These are phyloP conservation scores for Otatea glauca DNA, from an alignment of 176 grass and related monocot genomes.

Conservation along the genomic window DNA sequence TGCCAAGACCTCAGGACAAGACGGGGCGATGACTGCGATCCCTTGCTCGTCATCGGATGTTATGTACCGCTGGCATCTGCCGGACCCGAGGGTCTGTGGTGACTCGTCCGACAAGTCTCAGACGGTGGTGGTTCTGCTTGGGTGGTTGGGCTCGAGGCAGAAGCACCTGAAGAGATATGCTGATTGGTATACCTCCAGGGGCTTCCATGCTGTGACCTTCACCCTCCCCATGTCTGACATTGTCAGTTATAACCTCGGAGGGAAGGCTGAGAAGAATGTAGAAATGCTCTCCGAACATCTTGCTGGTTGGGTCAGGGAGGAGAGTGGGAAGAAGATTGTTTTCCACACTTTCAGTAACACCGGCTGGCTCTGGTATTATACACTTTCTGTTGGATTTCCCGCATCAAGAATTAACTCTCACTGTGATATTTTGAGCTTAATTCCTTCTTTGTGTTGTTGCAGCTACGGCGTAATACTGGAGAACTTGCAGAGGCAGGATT, in stretches of 20 bases:
- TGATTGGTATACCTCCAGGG: constrained; percentile 85
- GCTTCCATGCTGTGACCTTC: constrained; percentile 85
- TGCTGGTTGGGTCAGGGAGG: constrained; percentile 78
- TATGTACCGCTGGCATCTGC: constrained; percentile 89
- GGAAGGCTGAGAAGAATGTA: constrained; percentile 78
- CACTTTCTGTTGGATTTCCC: background rate
- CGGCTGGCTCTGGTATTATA: constrained; percentile 82
- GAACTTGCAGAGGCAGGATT: constrained; percentile 66
- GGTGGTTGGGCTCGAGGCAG: constrained; percentile 94
- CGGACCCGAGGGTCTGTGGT: constrained; percentile 47
- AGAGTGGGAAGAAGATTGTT: constrained; percentile 76
- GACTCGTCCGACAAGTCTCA: constrained; percentile 50
- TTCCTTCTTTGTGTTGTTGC: background rate
- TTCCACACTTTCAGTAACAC: constrained; percentile 99
- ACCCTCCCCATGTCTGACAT: constrained; percentile 86
- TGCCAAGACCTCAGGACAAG: constrained; percentile 22
- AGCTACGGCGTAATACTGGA: constrained; percentile 90
- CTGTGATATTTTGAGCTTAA: background rate
- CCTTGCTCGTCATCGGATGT: constrained; percentile 59
- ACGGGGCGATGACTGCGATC: constrained; percentile 3
- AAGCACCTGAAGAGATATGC: constrained; percentile 90
- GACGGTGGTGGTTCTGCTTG: constrained; percentile 80
- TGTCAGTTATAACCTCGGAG: constrained; percentile 71
- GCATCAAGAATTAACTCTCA: background rate
- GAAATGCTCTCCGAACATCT: constrained; percentile 75